Base-by-base conservation (phyloP, 169 alveolate genomes). In the Eimeria tenella region DNA sequence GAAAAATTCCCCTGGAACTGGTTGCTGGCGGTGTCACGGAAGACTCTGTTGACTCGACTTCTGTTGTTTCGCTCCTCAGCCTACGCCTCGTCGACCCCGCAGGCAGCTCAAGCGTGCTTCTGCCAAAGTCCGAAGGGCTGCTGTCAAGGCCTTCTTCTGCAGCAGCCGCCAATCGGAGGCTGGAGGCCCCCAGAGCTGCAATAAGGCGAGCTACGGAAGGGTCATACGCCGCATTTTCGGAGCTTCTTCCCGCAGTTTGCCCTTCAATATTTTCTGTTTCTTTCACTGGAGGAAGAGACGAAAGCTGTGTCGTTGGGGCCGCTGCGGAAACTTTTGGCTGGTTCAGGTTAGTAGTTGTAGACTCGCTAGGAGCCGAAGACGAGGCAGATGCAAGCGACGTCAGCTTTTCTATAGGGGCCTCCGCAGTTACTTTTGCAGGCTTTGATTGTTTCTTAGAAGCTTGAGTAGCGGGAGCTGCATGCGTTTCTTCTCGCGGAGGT, bases 151-250 rank as follows among this genome's bases (percentile, higher is more conserved):
- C 91, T 77, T 84, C 81, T 58, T 84, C 75, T 49, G 79, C 91
- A 19, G 91, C 91, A 58, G 81, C 79, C 21, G 91, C 91, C 91
- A 84, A 50, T 23, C 91, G 91, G 5, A 84, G 79, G 70, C 91
- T 84, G n/a, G 91, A 84, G n/a, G 75, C 91, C 49, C 79, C 91
- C 31, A 84, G 81, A 62, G 91, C 91, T 4, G 91, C 91, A 60
- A 62, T 77, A 25, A 84, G 75, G 4, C 79, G 13, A 84, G 91
- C 79, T 17, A 62, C 63, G 0, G 91, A 62, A 6, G 79, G 17
- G 53, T 42, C 81, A 84, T 62, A 42, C 49, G 73, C 56, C 25
- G 25, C 19, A 55, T 55, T 65, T 21, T 56, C 55, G 74, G 25
- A 55, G 5, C 11, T 55, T n/a, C 31, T 81, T 19, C 53, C 89